Evolutionary conservation across 75 land plant species (phyloP).

Genomic region (Picea glauca): DNA sequence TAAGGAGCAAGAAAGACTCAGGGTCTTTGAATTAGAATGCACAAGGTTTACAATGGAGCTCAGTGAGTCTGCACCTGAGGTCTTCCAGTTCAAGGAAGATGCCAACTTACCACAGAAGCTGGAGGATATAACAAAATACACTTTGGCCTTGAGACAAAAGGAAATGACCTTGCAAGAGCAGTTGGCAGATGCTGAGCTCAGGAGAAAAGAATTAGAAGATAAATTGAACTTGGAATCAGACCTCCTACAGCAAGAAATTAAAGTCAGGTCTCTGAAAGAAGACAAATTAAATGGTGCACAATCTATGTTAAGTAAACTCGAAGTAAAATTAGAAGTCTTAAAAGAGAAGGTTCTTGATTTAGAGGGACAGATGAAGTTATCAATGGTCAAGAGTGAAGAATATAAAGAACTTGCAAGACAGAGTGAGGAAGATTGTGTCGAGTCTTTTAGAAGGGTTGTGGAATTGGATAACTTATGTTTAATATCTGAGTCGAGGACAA

Average conservation of each 20-base stretch:
- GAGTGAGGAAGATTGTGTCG: conserved; percentile 19
- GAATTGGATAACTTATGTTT: conserved; percentile 44
- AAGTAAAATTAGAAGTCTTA: conserved; percentile 31
- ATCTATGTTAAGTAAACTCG: conserved; percentile 33
- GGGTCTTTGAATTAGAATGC: conserved; percentile 32
- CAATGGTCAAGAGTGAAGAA: conserved; percentile 5
- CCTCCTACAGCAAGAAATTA: conserved; percentile 31
- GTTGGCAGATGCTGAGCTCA: conserved; percentile 15
- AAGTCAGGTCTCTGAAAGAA: conserved; percentile 33
- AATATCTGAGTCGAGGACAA: conserved; percentile 29
- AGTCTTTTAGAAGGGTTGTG: conserved; percentile 20
- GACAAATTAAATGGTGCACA: conserved; percentile 38
- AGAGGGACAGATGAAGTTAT: conserved; percentile 16
- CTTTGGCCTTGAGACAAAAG: conserved; percentile 34
- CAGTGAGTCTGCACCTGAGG: conserved; percentile 41
- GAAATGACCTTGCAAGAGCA: conserved; percentile 23
- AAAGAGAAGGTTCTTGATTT: conserved; percentile 38
- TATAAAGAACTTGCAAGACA: conserved; percentile 3
- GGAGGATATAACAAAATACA: conserved; percentile 26
- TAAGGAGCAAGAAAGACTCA: conserved; percentile 38
- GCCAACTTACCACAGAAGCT: conserved; percentile 19
- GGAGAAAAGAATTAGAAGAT: conserved; percentile 13
- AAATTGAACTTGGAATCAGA: conserved; percentile 14
- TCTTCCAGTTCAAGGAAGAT: conserved; percentile 25
- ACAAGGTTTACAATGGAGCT: conserved; percentile 19